Evolutionary conservation across 1,139 yeast genomes (phyloP).

Genomic region (Hyphopichia wangnamkhiaoensis): DNA sequence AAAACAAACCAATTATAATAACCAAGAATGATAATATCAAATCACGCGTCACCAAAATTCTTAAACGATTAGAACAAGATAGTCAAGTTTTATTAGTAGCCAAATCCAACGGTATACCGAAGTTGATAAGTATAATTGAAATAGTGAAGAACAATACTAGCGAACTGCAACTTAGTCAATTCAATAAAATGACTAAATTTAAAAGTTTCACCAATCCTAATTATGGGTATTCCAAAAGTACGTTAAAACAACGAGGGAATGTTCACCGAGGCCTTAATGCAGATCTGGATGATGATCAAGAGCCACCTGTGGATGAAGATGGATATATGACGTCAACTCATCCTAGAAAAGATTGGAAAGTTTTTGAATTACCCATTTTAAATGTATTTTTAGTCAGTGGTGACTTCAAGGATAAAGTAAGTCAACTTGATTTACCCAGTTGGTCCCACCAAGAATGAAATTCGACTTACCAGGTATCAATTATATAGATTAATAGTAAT

Average conservation of each 20-base stretch:
- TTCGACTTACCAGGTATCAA: too few relatives aligned
- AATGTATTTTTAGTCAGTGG: constrained; percentile 15
- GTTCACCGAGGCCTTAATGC: not conserved
- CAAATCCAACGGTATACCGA: constrained; percentile 22
- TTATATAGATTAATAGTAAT: not conserved
- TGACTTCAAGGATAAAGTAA: constrained; percentile 6
- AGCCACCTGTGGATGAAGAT: not conserved
- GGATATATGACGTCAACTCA: too few relatives aligned
- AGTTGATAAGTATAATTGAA: constrained; percentile 27
- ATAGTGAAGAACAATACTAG: constrained; percentile 19
- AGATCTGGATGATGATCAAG: not conserved
- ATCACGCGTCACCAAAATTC: constrained; percentile 17
- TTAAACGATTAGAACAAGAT: constrained; percentile 9
- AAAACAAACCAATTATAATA: constrained; percentile 12
- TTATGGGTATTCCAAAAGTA: constrained; percentile 1
- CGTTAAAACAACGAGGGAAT: not conserved
- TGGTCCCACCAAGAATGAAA: constrained; percentile 14
- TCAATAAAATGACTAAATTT: constrained; percentile 10
- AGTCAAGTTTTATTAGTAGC: constrained; percentile 16
- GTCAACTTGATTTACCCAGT: constrained; percentile 4
- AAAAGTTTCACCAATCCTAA: constrained; percentile 11
- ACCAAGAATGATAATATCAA: constrained; percentile 30
- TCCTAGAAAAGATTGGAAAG: constrained; percentile 8
- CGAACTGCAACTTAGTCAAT: constrained; percentile 8
- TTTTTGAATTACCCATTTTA: constrained; percentile 22